Evolutionary conservation across 495 filamentous ascomycete species (phyloP), one percentile per base, ranked within the genome.

Genomic region (Penicillium bialowiezense): DNA sequence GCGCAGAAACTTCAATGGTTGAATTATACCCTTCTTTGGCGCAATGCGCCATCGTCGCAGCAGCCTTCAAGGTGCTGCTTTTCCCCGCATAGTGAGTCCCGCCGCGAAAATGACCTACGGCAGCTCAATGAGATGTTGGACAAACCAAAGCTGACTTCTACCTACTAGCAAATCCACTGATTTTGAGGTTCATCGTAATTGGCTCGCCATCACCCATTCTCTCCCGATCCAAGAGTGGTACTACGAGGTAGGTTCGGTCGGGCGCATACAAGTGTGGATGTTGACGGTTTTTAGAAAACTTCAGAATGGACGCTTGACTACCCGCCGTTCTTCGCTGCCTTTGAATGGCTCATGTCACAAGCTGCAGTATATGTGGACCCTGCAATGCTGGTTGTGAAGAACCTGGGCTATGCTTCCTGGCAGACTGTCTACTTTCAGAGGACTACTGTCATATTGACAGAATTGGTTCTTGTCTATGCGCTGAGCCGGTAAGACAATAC

Each of bases 271-370:
- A 24, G 12, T 38, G 40, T 43, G 37, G 42, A 15, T 28, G 51
- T 28, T 55, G 46, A 33, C 28, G 33, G n/a, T 18, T 2, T 37
- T 13, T 59, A 87, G 82, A 87, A 89, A 76, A 95, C 91, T 2
- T 97, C 93, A 8, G 87, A 96, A 87, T 98, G 93, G 93, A 97
- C 93, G 0, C 87, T 98, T 54, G 93, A 98, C 69, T 98, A 98
- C 65, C 93, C 93, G 1, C 93, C 93, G 9, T 96, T 96, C 73
- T 98, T 98, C 58, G 93, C 93, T 39, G 90, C 83, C 55, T 97
- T 97, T 69, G 93, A 97, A 78, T 98, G 89, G 90, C 60, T 86
- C 41, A 78, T 97, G 45, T 93, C 93, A 13, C 90, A 92, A 55
- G 73, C 80, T 43, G 93, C 93, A 9, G 75, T 74, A 46, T 82